These are phyloP conservation scores for Naumovozyma baii DNA, from an alignment of 805 yeast species.

Conservation along the genomic window DNA sequence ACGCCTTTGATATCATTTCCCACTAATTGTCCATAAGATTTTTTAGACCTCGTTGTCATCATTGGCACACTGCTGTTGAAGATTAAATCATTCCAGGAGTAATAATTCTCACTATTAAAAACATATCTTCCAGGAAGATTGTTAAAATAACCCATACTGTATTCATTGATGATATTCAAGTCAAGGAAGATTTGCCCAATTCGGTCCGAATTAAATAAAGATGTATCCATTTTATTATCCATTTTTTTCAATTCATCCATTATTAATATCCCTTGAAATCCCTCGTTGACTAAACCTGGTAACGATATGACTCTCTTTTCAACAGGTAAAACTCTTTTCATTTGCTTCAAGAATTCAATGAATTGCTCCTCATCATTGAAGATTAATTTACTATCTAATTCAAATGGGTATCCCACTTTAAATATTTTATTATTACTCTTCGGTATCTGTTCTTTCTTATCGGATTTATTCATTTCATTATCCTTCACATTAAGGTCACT, in stretches of 20 bases:
- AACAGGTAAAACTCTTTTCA: constrained; percentile 12
- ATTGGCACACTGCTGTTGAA: neutral
- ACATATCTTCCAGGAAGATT: neutral
- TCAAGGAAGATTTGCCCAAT: constrained; percentile 27
- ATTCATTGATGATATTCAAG: constrained; percentile 15
- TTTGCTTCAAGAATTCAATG: constrained; percentile 4
- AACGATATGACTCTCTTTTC: constrained; percentile 24
- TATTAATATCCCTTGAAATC: constrained; percentile 24
- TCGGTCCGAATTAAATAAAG: constrained; percentile 26
- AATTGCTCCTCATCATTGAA: constrained; percentile 14
- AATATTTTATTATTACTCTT: neutral
- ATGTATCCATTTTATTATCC: constrained; percentile 19
- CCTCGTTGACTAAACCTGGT: constrained; percentile 12
- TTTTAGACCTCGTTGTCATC: constrained; percentile 1
- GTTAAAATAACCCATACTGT: constrained; percentile 1
- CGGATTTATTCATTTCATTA: neutral
- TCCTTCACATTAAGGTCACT: neutral
- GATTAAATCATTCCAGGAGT: constrained; percentile 10
- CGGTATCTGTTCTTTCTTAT: neutral
- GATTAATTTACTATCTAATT: constrained; percentile 10
- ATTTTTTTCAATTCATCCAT: constrained; percentile 16
- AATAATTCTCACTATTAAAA: constrained; percentile 7
- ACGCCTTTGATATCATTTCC: neutral
- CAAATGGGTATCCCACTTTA: constrained; percentile 5
- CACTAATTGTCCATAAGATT: constrained; percentile 19